A percentile compares a stretch with the other conserved stretches of the same genome.
These are phyloP conservation scores for Citrullus amarus DNA, from an alignment of 306 rosid genomes.

Conservation along the genomic window DNA sequence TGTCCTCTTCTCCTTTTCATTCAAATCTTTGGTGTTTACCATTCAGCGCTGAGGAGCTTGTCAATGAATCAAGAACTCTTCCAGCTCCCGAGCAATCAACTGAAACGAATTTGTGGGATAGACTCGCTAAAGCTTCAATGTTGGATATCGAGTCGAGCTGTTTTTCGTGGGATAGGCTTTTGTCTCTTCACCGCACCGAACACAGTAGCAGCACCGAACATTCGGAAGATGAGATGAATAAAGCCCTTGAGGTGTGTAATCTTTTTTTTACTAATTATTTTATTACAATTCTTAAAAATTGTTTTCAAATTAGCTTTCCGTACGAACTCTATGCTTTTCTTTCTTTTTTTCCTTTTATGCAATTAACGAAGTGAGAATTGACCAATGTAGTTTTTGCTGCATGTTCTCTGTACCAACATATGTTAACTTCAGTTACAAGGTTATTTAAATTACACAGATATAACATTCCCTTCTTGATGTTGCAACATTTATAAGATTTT, in stretches of 20 bases:
- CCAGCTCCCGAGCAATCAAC: slow-evolving; percentile 31
- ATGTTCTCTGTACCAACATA: background rate
- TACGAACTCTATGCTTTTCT: background rate
- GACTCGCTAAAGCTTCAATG: slow-evolving; percentile 78
- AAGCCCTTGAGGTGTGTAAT: slow-evolving; percentile 59
- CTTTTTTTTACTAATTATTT: background rate
- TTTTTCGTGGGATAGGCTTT: slow-evolving; percentile 70
- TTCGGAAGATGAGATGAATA: slow-evolving; percentile 80
- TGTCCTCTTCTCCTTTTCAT: background rate
- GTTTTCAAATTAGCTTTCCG: background rate
- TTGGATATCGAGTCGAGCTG: slow-evolving; percentile 59
- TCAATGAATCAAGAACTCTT: slow-evolving; percentile 21
- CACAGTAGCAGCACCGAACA: slow-evolving; percentile 59
- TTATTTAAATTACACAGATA: background rate
- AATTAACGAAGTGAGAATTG: background rate
- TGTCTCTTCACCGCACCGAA: slow-evolving; percentile 78
- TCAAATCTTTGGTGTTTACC: slow-evolving; percentile 1
- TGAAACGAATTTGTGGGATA: slow-evolving; percentile 74
- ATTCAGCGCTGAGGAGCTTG: slow-evolving; percentile 41
- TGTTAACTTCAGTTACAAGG: background rate
- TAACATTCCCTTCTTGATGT: background rate
- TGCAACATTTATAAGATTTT: background rate
- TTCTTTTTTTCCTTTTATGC: background rate
- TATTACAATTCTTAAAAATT: background rate
- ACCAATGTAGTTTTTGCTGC: background rate